Conservation (phyloP, 1,284 basidiomycete species). For the Leccinum insolens region DNA sequence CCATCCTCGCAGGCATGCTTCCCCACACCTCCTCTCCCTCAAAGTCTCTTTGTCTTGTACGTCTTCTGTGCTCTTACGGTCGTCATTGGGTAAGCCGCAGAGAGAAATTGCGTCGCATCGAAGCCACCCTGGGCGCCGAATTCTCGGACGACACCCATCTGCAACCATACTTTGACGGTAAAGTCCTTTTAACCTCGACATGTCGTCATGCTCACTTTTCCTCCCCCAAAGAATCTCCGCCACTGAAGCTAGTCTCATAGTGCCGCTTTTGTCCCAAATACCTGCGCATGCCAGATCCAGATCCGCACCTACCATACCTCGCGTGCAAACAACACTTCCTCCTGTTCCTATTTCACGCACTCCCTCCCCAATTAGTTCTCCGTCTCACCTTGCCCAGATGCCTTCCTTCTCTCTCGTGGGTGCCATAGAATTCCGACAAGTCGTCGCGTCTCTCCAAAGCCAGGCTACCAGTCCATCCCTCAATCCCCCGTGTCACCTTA, state of each 20-base stretch:
- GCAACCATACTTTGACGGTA: conserved; percentile 65
- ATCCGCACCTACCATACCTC: conserved; percentile 44
- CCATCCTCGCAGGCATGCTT: conserved; percentile 43
- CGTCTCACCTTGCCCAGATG: conserved; percentile 51
- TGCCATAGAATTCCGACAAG: conserved; percentile 91
- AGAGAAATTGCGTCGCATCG: conserved; percentile 47
- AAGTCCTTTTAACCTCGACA: conserved; percentile 29
- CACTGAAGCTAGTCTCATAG: conserved; percentile 14
- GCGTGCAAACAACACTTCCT: conserved; percentile 42
- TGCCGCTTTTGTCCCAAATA: conserved; percentile 23
- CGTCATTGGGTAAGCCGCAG: conserved; percentile 66
- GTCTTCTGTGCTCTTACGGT: conserved; percentile 79
- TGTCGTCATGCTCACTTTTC: conserved; percentile 14
- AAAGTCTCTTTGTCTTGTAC: conserved; percentile 67
- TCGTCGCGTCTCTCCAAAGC: conserved; percentile 78
- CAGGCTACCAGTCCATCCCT: conserved; percentile 62
- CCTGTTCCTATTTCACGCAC: conserved; percentile 40
- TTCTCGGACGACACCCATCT: conserved; percentile 52
- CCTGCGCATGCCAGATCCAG: conserved; percentile 40
- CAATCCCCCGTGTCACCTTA: conserved; percentile 68
- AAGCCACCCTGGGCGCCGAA: conserved; percentile 61
- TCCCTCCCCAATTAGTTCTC: conserved; percentile 37
- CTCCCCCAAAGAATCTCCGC: conserved; percentile 20
- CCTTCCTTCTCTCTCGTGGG: conserved; percentile 90
- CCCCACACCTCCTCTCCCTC: conserved; percentile 49